phyloP scores from a whole-genome alignment of 2,329 filamentous ascomycete species.

The Ceratocystis huliohia region DNA sequence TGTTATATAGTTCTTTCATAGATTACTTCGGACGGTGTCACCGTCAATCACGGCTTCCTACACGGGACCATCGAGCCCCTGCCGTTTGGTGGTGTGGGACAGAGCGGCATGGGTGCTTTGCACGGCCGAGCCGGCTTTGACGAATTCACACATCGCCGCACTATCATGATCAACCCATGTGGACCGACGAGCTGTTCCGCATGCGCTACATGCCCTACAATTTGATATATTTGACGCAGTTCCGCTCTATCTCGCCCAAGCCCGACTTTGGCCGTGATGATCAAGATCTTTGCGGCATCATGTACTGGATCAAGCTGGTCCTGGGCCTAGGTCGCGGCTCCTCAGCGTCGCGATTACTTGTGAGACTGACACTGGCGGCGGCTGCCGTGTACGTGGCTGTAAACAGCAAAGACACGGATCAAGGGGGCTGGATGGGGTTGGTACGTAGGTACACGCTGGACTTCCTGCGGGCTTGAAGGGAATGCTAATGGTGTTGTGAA shows the following conservation, averaged over 20 bases:
- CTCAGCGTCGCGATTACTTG: constrained; percentile 37
- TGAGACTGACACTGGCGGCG: constrained; percentile 35
- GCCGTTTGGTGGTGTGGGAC: constrained; percentile 72
- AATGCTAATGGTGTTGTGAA: not conserved
- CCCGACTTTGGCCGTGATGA: constrained; percentile 51
- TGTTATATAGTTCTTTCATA: constrained; percentile 40
- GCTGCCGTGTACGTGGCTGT: constrained; percentile 12
- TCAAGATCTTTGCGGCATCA: constrained; percentile 36
- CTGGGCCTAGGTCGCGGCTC: constrained; percentile 40
- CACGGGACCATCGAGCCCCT: constrained; percentile 59
- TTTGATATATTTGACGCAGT: constrained; percentile 29
- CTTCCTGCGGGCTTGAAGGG: not conserved
- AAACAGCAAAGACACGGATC: not conserved
- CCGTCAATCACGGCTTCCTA: constrained; percentile 54
- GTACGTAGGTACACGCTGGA: not conserved
- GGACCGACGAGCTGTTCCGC: constrained; percentile 54
- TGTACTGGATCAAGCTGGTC: constrained; percentile 43
- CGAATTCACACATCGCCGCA: constrained; percentile 48
- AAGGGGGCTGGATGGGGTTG: not conserved
- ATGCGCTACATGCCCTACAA: constrained; percentile 57
- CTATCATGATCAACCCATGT: constrained; percentile 48
- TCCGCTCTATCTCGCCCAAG: constrained; percentile 35
- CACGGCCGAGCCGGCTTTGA: constrained; percentile 65
- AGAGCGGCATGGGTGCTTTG: constrained; percentile 64
- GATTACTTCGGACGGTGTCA: constrained; percentile 56